These are phyloP conservation scores for Bothriochloa decipiens DNA, from an alignment of 176 grass and related monocot species.

Conservation along the genomic window DNA sequence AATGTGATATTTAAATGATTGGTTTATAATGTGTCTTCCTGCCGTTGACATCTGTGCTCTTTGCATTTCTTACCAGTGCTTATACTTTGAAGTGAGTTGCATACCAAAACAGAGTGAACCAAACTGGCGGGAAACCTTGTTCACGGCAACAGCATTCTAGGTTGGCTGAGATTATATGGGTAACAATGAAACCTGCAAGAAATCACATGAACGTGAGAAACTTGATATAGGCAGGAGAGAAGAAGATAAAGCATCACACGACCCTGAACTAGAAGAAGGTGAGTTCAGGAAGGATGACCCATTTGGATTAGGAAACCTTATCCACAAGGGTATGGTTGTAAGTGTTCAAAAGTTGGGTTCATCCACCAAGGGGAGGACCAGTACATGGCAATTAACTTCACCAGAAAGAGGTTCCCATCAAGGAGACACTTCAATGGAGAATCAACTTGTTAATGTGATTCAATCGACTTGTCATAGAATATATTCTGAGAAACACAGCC, in stretches of 20 bases:
- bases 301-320: slow-evolving; percentile 14
- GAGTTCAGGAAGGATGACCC: slow-evolving; percentile 47
- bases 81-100: slow-evolving; percentile 20
- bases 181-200: slow-evolving; percentile 4
- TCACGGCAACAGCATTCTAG: background rate
- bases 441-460: slow-evolving; percentile 17
- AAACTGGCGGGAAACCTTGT: background rate
- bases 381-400: slow-evolving; percentile 37
- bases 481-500: slow-evolving; percentile 2
- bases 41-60: slow-evolving; percentile 18
- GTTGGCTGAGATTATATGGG: slow-evolving; percentile 40
- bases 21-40: slow-evolving; percentile 26
- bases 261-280: slow-evolving; percentile 54
- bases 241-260: slow-evolving; percentile 22
- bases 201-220: slow-evolving; percentile 17
- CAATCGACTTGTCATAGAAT: slow-evolving; percentile 20
- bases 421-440: slow-evolving; percentile 16
- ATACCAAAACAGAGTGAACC: slow-evolving; percentile 25
- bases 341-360: slow-evolving; percentile 15
- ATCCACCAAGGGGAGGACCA: background rate
- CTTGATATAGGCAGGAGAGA: slow-evolving; percentile 38
- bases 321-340: slow-evolving; percentile 25
- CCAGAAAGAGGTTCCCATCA: slow-evolving; percentile 28
- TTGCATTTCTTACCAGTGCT: slow-evolving; percentile 21
- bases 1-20: slow-evolving; percentile 25